These are phyloP conservation scores for Microcera coccophila DNA, from an alignment of 2,329 filamentous ascomycete species.

Conservation along the genomic window DNA sequence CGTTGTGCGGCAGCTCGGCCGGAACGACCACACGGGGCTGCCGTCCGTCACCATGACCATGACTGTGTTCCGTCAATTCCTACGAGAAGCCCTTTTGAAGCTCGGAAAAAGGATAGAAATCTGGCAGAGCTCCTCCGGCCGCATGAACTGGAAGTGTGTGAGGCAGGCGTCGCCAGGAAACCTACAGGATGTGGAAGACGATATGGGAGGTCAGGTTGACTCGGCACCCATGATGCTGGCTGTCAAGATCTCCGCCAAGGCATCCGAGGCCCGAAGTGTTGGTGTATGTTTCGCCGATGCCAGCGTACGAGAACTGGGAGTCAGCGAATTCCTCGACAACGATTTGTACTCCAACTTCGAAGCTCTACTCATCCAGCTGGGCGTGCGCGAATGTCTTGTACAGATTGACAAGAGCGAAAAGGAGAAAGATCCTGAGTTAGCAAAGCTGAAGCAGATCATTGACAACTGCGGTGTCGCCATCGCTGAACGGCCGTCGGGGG, in stretches of 20 bases:
- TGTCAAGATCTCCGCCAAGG: constrained; percentile 88
- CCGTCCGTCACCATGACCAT: constrained; percentile 93
- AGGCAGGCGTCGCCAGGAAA: constrained; percentile 96
- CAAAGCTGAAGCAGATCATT: constrained; percentile 83
- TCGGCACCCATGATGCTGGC: constrained; percentile 91
- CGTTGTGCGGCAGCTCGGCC: constrained; percentile 84
- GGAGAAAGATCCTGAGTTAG: constrained; percentile 81
- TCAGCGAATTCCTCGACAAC: constrained; percentile 98
- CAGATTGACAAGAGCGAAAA: constrained; percentile 74
- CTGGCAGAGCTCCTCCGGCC: constrained; percentile 69
- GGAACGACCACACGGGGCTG: constrained; percentile 76
- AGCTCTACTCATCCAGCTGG: constrained; percentile 90
- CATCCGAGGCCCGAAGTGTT: constrained; percentile 76
- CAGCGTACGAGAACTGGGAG: constrained; percentile 88
- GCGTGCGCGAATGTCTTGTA: constrained; percentile 90
- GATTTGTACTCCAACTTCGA: constrained; percentile 98
- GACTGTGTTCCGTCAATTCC: constrained; percentile 92
- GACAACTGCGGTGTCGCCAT: constrained; percentile 90
- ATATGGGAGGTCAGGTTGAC: constrained; percentile 81
- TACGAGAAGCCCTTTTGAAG: constrained; percentile 89
- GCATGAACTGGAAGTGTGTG: constrained; percentile 85
- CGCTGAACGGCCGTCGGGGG: constrained; percentile 68
- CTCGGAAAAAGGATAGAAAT: constrained; percentile 89
- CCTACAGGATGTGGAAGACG: constrained; percentile 93
- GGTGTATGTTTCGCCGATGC: constrained; percentile 98